phyloP scores from a whole-genome alignment of 225 moss, liverwort and hornwort species.

The Pleurozium schreberi region DNA sequence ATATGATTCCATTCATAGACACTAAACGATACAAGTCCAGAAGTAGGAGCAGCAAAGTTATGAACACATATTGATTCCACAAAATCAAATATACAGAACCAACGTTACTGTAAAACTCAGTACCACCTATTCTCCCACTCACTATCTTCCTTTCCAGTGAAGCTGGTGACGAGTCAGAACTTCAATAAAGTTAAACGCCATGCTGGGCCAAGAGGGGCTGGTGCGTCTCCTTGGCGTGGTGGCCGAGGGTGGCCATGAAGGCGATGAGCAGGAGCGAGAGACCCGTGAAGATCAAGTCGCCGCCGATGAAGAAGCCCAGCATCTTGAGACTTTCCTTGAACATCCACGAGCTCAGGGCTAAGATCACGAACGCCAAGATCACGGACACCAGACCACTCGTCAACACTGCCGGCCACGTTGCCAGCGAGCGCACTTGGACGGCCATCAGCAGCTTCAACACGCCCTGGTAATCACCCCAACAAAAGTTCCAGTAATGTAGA shows the following conservation, averaged over 20 bases:
- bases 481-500: no score
- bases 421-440: constrained; percentile 48
- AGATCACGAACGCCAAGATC: constrained; percentile 49
- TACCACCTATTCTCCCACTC: neutral
- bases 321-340: constrained; percentile 39
- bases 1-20: neutral
- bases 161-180: no score
- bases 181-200: neutral
- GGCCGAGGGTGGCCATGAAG: constrained; percentile 59
- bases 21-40: neutral
- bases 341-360: constrained; percentile 38
- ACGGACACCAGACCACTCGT: constrained; percentile 56
- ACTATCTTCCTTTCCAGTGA: neutral
- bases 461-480: constrained; percentile 17
- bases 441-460: constrained; percentile 69
- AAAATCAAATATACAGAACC: neutral
- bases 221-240: constrained; percentile 43
- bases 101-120: neutral
- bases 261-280: constrained; percentile 50
- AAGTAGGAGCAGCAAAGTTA: neutral
- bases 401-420: constrained; percentile 71
- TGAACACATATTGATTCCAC: neutral
- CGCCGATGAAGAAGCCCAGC: constrained; percentile 51
- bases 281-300: constrained; percentile 56
- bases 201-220: constrained; percentile 40